phyloP scores from a whole-genome alignment of 2,329 filamentous ascomycete genomes.

The Aureobasidium sp. region DNA sequence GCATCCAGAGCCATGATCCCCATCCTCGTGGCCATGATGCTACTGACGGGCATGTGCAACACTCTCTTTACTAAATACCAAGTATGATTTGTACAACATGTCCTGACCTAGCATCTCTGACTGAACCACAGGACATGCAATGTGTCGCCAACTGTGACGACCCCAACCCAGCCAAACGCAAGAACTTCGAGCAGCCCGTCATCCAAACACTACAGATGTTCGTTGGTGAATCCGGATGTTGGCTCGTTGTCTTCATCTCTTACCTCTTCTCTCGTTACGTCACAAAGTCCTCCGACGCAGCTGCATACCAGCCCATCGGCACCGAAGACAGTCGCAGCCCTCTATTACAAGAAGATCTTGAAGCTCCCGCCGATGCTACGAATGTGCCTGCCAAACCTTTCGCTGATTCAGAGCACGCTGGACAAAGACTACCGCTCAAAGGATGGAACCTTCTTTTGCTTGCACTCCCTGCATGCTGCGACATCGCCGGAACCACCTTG shows the following conservation, averaged over 20 bases:
- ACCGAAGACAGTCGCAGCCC: constrained; percentile 12
- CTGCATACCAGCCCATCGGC: constrained; percentile 16
- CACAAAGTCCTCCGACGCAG: neutral
- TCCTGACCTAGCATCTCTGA: constrained; percentile 10
- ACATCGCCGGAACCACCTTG: constrained; percentile 89
- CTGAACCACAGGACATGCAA: constrained; percentile 70
- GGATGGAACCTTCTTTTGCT: constrained; percentile 69
- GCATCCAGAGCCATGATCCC: constrained; percentile 66
- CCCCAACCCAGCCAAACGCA: constrained; percentile 56
- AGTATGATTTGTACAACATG: constrained; percentile 42
- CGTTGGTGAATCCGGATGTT: constrained; percentile 90
- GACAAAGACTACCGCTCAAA: constrained; percentile 49
- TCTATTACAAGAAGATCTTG: constrained; percentile 10
- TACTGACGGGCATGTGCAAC: constrained; percentile 92
- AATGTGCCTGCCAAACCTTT: constrained; percentile 46
- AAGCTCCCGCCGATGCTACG: constrained; percentile 28
- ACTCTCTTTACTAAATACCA: constrained; percentile 96
- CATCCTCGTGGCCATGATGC: constrained; percentile 90
- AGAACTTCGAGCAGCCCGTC: constrained; percentile 87
- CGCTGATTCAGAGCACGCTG: constrained; percentile 30
- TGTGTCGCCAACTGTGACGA: constrained; percentile 85
- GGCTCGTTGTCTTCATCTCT: constrained; percentile 74
- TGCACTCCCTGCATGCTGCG: constrained; percentile 80
- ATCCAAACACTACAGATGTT: constrained; percentile 98
- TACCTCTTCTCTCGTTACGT: constrained; percentile 52